Percentiles rank a stretch among this genome's conserved stretches.
Conservation (phyloP, 345 rosid species). For the Alliaria petiolata region DNA sequence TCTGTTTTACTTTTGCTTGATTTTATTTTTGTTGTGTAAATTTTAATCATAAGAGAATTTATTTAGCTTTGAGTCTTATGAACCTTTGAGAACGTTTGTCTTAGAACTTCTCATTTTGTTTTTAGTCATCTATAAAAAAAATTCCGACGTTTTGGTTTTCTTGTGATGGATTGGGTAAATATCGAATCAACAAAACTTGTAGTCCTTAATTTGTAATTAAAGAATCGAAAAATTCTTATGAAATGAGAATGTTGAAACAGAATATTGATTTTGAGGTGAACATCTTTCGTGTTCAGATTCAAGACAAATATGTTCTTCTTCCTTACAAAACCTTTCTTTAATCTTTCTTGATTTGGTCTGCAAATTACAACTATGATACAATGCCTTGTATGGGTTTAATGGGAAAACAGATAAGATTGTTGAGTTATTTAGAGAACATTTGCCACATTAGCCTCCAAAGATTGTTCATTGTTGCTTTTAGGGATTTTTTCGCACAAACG, state of each 20-base stretch:
- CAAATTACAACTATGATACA: neutral
- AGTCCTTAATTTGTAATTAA: neutral
- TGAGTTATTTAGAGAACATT: slow-evolving; percentile 32
- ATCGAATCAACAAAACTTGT: neutral
- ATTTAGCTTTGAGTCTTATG: neutral
- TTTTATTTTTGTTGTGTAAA: neutral
- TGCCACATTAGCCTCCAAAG: slow-evolving; percentile 56
- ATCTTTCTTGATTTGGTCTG: neutral
- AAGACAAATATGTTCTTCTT: neutral
- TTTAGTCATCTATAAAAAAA: neutral
- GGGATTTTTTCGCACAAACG: slow-evolving; percentile 46
- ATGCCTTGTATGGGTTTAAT: slow-evolving; percentile 22
- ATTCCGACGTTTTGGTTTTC: neutral
- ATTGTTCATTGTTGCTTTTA: slow-evolving; percentile 44
- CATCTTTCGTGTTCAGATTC: neutral
- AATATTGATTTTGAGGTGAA: neutral
- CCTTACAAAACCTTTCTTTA: neutral
- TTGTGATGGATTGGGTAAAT: neutral
- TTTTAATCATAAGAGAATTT: neutral
- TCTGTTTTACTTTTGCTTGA: slow-evolving; percentile 36
- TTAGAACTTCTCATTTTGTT: neutral
- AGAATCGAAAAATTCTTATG: neutral
- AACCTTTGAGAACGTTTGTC: slow-evolving; percentile 1
- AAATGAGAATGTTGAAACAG: neutral
- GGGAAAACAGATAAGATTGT: slow-evolving; percentile 34